Evolutionary conservation across 352 stramenopile genomes (phyloP).

Genomic region (Phytophthora nicotianae): DNA sequence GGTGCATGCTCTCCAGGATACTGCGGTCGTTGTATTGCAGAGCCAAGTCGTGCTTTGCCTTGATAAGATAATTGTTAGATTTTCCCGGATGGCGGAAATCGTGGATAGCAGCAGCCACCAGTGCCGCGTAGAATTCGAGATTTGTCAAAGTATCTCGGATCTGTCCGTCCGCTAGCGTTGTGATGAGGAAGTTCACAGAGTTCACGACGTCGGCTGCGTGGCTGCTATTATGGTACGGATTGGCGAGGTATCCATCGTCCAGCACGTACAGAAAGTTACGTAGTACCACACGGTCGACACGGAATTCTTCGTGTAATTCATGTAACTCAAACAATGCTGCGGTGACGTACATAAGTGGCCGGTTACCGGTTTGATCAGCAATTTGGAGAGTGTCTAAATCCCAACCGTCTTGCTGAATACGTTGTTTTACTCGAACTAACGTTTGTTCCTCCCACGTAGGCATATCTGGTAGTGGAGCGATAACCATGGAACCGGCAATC

Average conservation of each 20-base stretch:
- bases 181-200: constrained; percentile 84
- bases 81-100: constrained; percentile 87
- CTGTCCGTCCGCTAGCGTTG: constrained; percentile 63
- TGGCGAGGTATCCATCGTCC: constrained; percentile 75
- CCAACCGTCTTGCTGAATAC: constrained; percentile 74
- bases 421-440: constrained; percentile 47
- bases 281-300: constrained; percentile 73
- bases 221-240: constrained; percentile 84
- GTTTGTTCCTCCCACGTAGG: constrained; percentile 62
- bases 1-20: constrained; percentile 88
- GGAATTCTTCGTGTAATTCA: constrained; percentile 78
- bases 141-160: constrained; percentile 79
- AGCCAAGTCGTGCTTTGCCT: constrained; percentile 75
- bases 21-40: constrained; percentile 86
- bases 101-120: constrained; percentile 84
- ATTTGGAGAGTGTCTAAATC: constrained; percentile 75
- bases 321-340: constrained; percentile 81
- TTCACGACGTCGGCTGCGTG: constrained; percentile 84
- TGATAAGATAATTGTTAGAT: constrained; percentile 89
- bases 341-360: constrained; percentile 82
- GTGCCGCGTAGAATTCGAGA: constrained; percentile 78
- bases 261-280: constrained; percentile 82
- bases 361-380: constrained; percentile 64
- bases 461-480: constrained; percentile 59
- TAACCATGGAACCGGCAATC: constrained; percentile 22